Evolutionary conservation across 495 filamentous ascomycete species (phyloP).

Genomic region (Thermothielavioides terrestris): DNA sequence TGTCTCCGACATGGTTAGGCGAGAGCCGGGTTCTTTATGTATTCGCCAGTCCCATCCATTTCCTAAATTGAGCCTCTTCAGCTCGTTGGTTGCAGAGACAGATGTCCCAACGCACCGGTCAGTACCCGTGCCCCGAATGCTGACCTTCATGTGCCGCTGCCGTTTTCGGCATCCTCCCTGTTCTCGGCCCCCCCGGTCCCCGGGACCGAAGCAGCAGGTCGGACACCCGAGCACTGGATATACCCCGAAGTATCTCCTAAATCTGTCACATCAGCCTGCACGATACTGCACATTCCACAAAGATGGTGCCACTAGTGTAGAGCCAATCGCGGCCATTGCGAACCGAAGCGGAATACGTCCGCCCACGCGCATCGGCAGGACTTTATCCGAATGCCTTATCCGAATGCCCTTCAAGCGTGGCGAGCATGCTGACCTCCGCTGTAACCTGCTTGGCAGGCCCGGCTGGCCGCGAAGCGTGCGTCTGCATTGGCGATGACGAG

Average conservation of each 20-base stretch:
- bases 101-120: background rate
- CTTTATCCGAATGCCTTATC: too few species aligned
- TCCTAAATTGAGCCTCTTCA: background rate
- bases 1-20: background rate
- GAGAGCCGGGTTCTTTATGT: background rate
- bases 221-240: conserved; percentile 2
- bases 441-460: too few species aligned
- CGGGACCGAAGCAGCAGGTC: conserved; percentile 19
- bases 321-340: background rate
- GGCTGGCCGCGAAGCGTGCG: too few species aligned
- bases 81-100: background rate
- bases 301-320: background rate
- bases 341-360: background rate
- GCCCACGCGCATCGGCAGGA: background rate
- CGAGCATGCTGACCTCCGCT: background rate
- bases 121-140: background rate
- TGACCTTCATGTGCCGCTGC: background rate
- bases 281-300: background rate
- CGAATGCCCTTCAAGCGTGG: too few species aligned
- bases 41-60: background rate
- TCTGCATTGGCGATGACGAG: background rate
- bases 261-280: background rate
- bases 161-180: background rate
- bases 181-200: background rate
- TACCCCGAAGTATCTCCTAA: background rate